Percentiles rank a stretch among this genome's conserved stretches.
phyloP scores from a whole-genome alignment of 2,329 filamentous ascomycete genomes.

The Colletotrichum melonis region DNA sequence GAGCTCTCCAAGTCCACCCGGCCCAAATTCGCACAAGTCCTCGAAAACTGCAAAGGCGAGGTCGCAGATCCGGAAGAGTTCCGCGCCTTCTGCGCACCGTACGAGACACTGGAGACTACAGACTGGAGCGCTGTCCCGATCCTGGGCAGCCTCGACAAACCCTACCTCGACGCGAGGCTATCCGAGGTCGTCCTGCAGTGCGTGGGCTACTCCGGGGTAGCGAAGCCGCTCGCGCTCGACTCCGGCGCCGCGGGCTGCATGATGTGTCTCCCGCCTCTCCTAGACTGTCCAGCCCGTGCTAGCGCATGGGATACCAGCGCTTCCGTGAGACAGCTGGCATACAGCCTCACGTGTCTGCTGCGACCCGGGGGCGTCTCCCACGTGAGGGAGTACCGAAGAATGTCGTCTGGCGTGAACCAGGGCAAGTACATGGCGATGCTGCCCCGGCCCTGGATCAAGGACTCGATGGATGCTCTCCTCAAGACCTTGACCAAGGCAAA shows the following conservation, averaged over 20 bases:
- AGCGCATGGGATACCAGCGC: slow-evolving; percentile 69
- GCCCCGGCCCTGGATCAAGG: slow-evolving; percentile 16
- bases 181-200: slow-evolving; percentile 51
- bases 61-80: slow-evolving; percentile 40
- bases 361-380: slow-evolving; percentile 33
- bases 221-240: slow-evolving; percentile 42
- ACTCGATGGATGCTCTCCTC: slow-evolving; percentile 24
- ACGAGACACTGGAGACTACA: slow-evolving; percentile 36
- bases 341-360: slow-evolving; percentile 53
- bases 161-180: slow-evolving; percentile 49
- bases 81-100: slow-evolving; percentile 46
- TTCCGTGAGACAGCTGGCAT: slow-evolving; percentile 63
- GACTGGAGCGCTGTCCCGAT: slow-evolving; percentile 29
- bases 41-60: slow-evolving; percentile 28
- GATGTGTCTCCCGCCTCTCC: slow-evolving; percentile 74
- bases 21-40: slow-evolving; percentile 35
- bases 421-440: slow-evolving; percentile 29
- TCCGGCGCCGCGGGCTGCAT: slow-evolving; percentile 43
- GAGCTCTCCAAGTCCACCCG: slow-evolving; percentile 46
- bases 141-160: neutral
- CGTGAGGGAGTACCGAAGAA: slow-evolving; percentile 51
- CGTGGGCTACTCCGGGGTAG: slow-evolving; percentile 45
- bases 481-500: slow-evolving; percentile 39
- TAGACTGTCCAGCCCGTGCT: slow-evolving; percentile 65
- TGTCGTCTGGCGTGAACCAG: slow-evolving; percentile 36